Conservation (phyloP, 2,329 filamentous ascomycete genomes). For the Microdochium paspali region DNA sequence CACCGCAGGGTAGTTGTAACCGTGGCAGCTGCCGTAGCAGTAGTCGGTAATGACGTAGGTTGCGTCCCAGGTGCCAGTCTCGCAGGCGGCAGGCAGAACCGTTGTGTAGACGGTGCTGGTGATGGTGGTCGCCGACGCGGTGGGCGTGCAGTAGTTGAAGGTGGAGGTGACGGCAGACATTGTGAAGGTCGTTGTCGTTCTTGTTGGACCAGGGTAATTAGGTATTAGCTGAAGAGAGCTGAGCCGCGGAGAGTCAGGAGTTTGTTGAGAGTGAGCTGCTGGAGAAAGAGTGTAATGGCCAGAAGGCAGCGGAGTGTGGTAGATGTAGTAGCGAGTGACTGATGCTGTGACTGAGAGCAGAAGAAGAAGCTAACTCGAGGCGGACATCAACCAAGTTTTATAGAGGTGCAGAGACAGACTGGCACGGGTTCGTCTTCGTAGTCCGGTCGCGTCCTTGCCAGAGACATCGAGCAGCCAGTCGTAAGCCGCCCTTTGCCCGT, state of each 20-base stretch:
- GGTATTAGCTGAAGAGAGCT: conserved; percentile 1
- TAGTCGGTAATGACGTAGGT: conserved; percentile 30
- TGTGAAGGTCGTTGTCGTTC: conserved; percentile 1
- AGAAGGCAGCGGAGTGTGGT: conserved; percentile 9
- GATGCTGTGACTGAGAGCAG: conserved; percentile 8
- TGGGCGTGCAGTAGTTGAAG: conserved; percentile 18
- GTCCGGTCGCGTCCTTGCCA: not conserved
- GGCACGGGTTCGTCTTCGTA: not conserved
- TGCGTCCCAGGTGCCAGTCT: conserved; percentile 26
- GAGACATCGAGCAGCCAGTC: not conserved
- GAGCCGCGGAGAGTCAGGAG: conserved; percentile 4
- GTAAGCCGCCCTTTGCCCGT: not conserved
- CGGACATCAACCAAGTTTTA: conserved; percentile 2
- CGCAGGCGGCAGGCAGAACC: conserved; percentile 24
- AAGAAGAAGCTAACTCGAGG: conserved; percentile 2
- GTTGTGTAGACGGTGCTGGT: conserved; percentile 29
- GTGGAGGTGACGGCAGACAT: conserved; percentile 14
- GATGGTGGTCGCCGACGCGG: conserved; percentile 14
- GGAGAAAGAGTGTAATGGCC: conserved; percentile 14
- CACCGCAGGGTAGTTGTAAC: conserved; percentile 17
- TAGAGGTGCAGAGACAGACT: not conserved
- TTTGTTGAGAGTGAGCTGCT: conserved; percentile 1
- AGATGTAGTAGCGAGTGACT: conserved; percentile 6
- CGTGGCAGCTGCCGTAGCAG: conserved; percentile 18
- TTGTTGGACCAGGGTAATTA: conserved; percentile 1